Evolutionary conservation across 169 alveolate species (phyloP).

Genomic region (Amoebophrya sp.): DNA sequence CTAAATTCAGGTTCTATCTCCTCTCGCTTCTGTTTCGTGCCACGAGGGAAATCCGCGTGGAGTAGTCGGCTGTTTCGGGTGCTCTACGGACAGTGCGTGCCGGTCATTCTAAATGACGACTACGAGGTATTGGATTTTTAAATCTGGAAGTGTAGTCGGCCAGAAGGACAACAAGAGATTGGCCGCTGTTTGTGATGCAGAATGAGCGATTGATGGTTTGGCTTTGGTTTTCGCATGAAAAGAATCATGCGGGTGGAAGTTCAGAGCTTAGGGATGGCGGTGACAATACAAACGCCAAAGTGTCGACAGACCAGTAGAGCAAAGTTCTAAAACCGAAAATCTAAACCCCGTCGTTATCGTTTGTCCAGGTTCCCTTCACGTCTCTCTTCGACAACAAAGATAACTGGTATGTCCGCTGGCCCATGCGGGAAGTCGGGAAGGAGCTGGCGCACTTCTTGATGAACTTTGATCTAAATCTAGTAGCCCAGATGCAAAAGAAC

Average conservation of each 20-base stretch:
- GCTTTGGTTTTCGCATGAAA: no score
- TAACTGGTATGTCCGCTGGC: conserved; percentile 37
- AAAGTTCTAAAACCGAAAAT: no score
- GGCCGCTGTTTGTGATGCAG: no score
- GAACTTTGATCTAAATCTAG: background rate
- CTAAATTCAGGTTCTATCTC: conserved; percentile 38
- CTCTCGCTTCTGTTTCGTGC: conserved; percentile 47
- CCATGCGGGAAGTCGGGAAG: conserved; percentile 34
- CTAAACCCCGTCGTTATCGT: no score
- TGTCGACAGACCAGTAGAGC: no score
- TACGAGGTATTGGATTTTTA: conserved; percentile 12
- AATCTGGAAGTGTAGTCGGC: background rate
- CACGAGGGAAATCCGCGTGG: conserved; percentile 51
- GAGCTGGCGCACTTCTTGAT: background rate
- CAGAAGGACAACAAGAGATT: background rate
- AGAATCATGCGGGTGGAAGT: no score
- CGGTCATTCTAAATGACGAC: conserved; percentile 46
- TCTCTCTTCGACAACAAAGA: conserved; percentile 31
- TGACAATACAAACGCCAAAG: no score
- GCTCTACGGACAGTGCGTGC: conserved; percentile 43
- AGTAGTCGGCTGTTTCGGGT: conserved; percentile 39
- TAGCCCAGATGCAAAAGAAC: background rate
- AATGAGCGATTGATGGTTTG: no score
- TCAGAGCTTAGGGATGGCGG: no score
- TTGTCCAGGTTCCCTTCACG: conserved; percentile 34